Base-by-base conservation (phyloP, 1,284 basidiomycete genomes). In the Hypsizygus ulmarius region DNA sequence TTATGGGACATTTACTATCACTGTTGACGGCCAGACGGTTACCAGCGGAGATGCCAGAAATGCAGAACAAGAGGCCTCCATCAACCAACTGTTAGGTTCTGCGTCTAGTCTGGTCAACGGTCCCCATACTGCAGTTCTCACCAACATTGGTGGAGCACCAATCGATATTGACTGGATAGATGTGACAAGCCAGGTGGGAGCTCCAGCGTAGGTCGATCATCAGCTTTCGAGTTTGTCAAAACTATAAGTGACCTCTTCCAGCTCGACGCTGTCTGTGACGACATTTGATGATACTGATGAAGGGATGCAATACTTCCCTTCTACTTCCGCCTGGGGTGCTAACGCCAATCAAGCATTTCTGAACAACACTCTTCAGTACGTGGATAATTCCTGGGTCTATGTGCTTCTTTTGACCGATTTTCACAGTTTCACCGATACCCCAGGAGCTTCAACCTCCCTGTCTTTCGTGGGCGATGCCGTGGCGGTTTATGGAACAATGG, bases 141-240 rank as follows among this genome's bases (percentile, higher is more conserved):
- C 70, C 25, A 74, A 69, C 50, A 70, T 67, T 0, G 73, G 71
- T 9, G 65, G 64, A 5, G 67, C 49, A 2, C 55, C 65, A 1
- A 65, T 82, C 42, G 79, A 81, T 56, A 66, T 82, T 50, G 80
- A 81, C 55, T 67, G 59, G 34, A 52, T 78, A 18, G 62, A 74
- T 32, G 68, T 79, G 41, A 64, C 73, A 49, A 70, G 68, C 6
- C 65, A 65, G 48, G 56, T 73, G 32, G 72, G 71, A 4, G 43
- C 59, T 33, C 39, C 62, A 43, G 63, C 66, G 77, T 78, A 55
- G 50, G 68, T 66, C 21, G 14, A 3, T 10, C 25, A 12, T 39
- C 10, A 18, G 28, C n/a, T 16, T 15, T 14, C 18, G 14, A 30
- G 33, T 32, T 21, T n/a, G n/a, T 12, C 14, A 12, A 9, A 19